A percentile compares a stretch with the other conserved stretches of the same genome.
Conservation (phyloP, 2,329 filamentous ascomycete genomes). For the Aspergillus transmontanensis region DNA sequence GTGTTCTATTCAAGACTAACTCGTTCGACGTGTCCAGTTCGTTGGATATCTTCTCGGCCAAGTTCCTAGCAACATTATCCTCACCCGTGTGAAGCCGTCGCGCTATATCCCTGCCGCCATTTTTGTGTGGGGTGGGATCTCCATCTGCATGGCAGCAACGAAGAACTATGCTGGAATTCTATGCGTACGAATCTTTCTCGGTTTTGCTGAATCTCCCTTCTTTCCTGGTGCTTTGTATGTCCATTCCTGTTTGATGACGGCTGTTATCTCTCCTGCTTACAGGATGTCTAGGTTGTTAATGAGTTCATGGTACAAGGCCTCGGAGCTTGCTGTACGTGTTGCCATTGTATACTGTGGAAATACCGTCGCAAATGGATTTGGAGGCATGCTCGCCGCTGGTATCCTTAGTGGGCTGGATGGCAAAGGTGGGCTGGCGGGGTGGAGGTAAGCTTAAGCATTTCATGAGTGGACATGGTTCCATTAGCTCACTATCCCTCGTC, state of each 20-base stretch:
- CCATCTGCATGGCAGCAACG: slow-evolving; percentile 43
- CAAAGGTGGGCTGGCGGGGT: slow-evolving; percentile 42
- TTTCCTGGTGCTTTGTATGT: slow-evolving; percentile 49
- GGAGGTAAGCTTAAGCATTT: slow-evolving; percentile 25
- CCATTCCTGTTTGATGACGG: no score
- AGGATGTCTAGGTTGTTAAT: slow-evolving; percentile 20
- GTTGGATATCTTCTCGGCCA: slow-evolving; percentile 53
- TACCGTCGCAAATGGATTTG: slow-evolving; percentile 43
- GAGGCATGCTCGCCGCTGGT: slow-evolving; percentile 38
- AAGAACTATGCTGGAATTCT: slow-evolving; percentile 20
- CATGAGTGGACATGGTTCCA: not conserved
- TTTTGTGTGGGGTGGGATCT: slow-evolving; percentile 23
- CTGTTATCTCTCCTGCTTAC: not conserved
- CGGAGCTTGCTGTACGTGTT: slow-evolving; percentile 55
- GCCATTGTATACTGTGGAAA: slow-evolving; percentile 49
- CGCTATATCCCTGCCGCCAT: slow-evolving; percentile 42
- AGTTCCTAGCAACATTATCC: slow-evolving; percentile 44
- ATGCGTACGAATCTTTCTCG: slow-evolving; percentile 32
- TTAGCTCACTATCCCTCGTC: no score
- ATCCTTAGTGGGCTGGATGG: slow-evolving; percentile 39
- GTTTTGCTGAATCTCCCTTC: slow-evolving; percentile 62
- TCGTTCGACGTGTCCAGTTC: slow-evolving; percentile 3
- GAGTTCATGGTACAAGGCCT: slow-evolving; percentile 66
- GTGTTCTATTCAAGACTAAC: no score
- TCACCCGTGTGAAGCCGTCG: slow-evolving; percentile 31